These are phyloP conservation scores for Miscanthus lutarioriparius DNA, from an alignment of 176 grass and related monocot genomes.

Conservation along the genomic window DNA sequence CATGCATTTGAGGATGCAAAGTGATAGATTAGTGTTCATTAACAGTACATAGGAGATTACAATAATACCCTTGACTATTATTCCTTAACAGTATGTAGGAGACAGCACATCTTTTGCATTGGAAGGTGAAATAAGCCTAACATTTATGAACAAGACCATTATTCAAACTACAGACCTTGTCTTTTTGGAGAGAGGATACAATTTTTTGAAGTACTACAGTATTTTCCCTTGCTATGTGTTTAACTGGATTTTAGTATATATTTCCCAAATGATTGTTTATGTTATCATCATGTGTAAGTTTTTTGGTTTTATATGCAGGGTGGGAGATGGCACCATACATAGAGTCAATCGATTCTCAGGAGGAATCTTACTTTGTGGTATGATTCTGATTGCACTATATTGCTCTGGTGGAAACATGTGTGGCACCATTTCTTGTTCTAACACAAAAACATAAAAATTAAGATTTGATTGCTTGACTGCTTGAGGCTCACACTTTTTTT, in stretches of 20 bases:
- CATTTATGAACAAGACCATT: too few species aligned
- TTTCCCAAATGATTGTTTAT: background rate
- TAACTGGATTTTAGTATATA: background rate
- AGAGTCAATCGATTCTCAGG: slow-evolving; percentile 88
- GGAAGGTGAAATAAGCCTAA: background rate
- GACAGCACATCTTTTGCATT: too few species aligned
- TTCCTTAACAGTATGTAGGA: too few species aligned
- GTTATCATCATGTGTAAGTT: background rate
- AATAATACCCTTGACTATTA: too few species aligned
- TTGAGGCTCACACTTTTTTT: too few species aligned
- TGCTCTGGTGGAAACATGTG: too few species aligned
- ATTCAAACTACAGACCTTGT: background rate
- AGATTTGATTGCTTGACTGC: too few species aligned
- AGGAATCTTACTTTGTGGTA: slow-evolving; percentile 63
- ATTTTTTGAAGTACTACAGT: background rate
- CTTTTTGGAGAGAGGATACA: background rate
- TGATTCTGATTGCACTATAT: slow-evolving; percentile 27
- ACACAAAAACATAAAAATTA: too few species aligned
- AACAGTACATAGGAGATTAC: too few species aligned
- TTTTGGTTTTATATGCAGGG: slow-evolving; percentile 41
- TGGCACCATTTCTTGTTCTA: too few species aligned
- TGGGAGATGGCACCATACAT: slow-evolving; percentile 98
- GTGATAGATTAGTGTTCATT: too few species aligned
- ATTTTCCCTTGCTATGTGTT: background rate
- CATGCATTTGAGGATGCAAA: too few species aligned